phyloP scores from a whole-genome alignment of 1,284 basidiomycete genomes.

The Ustilago cynodontis region DNA sequence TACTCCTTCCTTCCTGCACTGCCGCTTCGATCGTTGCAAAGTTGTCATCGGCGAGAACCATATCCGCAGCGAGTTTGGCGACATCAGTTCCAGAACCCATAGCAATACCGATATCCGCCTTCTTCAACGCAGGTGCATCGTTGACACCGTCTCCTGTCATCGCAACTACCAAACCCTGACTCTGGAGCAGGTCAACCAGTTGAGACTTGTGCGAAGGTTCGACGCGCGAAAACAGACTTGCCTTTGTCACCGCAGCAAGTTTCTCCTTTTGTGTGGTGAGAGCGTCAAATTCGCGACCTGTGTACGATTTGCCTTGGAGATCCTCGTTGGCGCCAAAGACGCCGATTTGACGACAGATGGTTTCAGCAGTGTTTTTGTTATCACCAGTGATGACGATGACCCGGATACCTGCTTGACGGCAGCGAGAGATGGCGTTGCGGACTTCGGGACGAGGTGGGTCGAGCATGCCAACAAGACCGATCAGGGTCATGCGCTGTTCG shows the following conservation, averaged over 20 bases:
- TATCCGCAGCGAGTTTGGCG: conserved; percentile 71
- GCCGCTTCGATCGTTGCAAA: conserved; percentile 72
- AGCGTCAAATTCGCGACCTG: conserved; percentile 89
- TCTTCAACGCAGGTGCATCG: conserved; percentile 72
- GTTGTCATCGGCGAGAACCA: conserved; percentile 73
- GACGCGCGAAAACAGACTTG: conserved; percentile 90
- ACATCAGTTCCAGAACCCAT: conserved; percentile 72
- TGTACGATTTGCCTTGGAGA: conserved; percentile 87
- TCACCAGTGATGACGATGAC: conserved; percentile 99
- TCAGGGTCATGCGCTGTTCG: conserved; percentile 84
- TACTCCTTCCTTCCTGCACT: conserved; percentile 89
- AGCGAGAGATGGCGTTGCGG: conserved; percentile 85
- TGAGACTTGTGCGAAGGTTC: conserved; percentile 96
- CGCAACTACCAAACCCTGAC: conserved; percentile 91
- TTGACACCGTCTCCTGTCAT: conserved; percentile 76
- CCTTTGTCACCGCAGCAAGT: conserved; percentile 84
- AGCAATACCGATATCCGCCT: conserved; percentile 72
- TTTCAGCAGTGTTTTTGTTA: conserved; percentile 97
- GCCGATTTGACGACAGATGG: conserved; percentile 95
- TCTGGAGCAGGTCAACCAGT: conserved; percentile 94
- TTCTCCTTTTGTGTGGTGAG: conserved; percentile 81
- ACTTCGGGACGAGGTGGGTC: conserved; percentile 98
- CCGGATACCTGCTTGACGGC: conserved; percentile 91
- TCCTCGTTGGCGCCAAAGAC: conserved; percentile 76
- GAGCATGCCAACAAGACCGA: conserved; percentile 95